A percentile compares a stretch with the other conserved stretches of the same genome.
These are phyloP conservation scores for Artemisia argyi DNA, from an alignment of 129 eudicot species.

Conservation along the genomic window DNA sequence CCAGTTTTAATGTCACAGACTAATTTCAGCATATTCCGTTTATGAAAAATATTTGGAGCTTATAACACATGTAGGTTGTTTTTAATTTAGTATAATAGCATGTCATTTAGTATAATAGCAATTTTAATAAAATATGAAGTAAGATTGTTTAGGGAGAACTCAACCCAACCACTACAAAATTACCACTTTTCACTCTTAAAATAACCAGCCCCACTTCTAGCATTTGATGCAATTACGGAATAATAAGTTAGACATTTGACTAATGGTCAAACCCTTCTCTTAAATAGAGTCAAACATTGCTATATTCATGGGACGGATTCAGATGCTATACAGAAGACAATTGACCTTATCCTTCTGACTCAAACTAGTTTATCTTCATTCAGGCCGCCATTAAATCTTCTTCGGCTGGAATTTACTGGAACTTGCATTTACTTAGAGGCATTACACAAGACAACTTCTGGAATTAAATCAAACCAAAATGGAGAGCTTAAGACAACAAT, in stretches of 20 bases:
- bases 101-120: background rate
- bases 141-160: background rate
- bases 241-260: conserved; percentile 20
- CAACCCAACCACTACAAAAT: background rate
- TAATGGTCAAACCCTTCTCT: conserved; percentile 23
- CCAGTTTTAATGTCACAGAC: background rate
- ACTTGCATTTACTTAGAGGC: conserved; percentile 82
- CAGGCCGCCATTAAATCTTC: conserved; percentile 95
- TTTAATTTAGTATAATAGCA: no score
- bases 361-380: conserved; percentile 41
- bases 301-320: conserved; percentile 39
- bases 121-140: background rate
- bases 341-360: conserved; percentile 40
- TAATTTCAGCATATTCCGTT: background rate
- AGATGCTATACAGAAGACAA: conserved; percentile 40
- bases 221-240: background rate
- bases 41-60: background rate
- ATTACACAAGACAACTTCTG: conserved; percentile 76
- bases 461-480: conserved; percentile 27
- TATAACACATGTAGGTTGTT: no score
- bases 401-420: conserved; percentile 88
- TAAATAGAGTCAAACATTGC: conserved; percentile 37
- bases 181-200: background rate
- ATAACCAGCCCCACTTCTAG: background rate
- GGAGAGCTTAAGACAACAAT: conserved; percentile 25